Conservation (phyloP, 2,329 filamentous ascomycete species). For the Leptographium lundbergii region DNA sequence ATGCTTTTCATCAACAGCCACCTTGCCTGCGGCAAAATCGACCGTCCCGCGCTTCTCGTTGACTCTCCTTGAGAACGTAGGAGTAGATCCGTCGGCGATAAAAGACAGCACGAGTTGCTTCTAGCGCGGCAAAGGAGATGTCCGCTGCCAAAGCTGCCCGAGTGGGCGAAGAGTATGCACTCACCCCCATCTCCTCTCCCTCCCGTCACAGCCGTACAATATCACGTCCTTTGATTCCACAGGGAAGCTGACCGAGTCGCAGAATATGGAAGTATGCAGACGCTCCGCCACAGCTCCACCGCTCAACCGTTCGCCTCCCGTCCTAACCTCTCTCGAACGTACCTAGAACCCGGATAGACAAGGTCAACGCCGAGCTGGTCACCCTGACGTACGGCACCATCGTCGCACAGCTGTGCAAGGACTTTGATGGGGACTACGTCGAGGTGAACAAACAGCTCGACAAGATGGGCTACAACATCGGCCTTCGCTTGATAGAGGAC, state of each 20-base stretch:
- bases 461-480: slow-evolving; percentile 99
- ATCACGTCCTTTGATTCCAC: slow-evolving; percentile 10
- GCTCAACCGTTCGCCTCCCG: not conserved
- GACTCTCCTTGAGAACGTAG: not conserved
- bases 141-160: slow-evolving; percentile 48
- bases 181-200: not conserved
- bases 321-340: not conserved
- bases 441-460: slow-evolving; percentile 97
- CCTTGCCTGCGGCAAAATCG: not conserved
- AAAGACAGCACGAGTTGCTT: not conserved
- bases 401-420: slow-evolving; percentile 89
- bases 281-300: not conserved
- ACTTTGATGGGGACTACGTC: slow-evolving; percentile 85
- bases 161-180: slow-evolving; percentile 47
- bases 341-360: slow-evolving; percentile 79
- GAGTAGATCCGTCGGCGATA: not conserved
- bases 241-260: slow-evolving; percentile 17
- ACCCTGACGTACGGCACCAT: slow-evolving; percentile 97
- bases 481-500: slow-evolving; percentile 88
- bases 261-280: slow-evolving; percentile 88
- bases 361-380: slow-evolving; percentile 95
- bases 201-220: not conserved
- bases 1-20: not conserved
- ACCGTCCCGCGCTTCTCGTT: not conserved
- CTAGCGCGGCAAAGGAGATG: slow-evolving; percentile 24